Evolutionary conservation across 2,329 filamentous ascomycete genomes (phyloP).

Genomic region (Westerdykella sp.): DNA sequence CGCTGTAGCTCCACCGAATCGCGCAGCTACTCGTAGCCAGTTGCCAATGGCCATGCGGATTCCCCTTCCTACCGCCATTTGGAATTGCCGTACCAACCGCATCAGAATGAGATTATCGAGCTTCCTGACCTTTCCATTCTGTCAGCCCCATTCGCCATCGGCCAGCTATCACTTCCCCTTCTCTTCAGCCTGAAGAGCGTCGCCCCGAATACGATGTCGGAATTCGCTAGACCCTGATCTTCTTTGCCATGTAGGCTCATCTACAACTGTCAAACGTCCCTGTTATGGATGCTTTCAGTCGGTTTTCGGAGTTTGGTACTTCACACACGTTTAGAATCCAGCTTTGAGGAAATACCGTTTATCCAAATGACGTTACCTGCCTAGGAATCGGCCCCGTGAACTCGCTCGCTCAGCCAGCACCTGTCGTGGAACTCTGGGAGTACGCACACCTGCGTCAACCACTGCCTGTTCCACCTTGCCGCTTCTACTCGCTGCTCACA

Average conservation of each 20-base stretch:
- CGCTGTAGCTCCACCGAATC: conserved; percentile 3
- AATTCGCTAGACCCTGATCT: not conserved
- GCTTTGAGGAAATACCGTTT: conserved; percentile 9
- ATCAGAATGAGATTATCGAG: conserved; percentile 4
- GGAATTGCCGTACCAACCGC: conserved; percentile 5
- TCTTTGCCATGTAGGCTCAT: not conserved
- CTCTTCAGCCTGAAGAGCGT: not conserved
- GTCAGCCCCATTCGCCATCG: no score
- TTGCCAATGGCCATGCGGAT: conserved; percentile 1
- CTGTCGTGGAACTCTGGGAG: conserved; percentile 6
- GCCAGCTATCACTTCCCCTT: not conserved
- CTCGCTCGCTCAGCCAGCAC: not conserved
- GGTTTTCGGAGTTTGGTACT: not conserved
- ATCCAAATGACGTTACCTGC: conserved; percentile 18
- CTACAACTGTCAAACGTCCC: not conserved
- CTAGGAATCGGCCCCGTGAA: conserved; percentile 1
- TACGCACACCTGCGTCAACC: conserved; percentile 4
- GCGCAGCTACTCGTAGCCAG: conserved; percentile 1
- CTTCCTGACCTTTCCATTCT: no score
- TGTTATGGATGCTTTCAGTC: not conserved
- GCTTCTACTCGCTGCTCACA: no score
- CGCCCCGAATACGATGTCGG: not conserved
- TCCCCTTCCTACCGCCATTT: conserved; percentile 1
- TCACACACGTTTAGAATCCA: not conserved
- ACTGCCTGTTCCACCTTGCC: not conserved